phyloP scores from a whole-genome alignment of 164 flowering plant species.

The Stephania cephalantha region DNA sequence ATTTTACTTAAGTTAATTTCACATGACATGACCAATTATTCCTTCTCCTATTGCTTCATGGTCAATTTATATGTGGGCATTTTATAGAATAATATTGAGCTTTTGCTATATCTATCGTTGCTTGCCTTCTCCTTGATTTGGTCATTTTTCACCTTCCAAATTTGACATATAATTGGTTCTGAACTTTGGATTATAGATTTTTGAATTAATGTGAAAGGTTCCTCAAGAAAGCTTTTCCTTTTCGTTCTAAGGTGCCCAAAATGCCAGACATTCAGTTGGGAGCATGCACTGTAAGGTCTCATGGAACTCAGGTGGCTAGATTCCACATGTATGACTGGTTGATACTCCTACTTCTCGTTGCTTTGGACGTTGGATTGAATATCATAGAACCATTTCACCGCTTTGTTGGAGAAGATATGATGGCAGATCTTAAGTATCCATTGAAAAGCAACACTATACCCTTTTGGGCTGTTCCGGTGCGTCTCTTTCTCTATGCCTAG shows the following conservation, averaged over 20 bases:
- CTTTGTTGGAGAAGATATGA: constrained; percentile 80
- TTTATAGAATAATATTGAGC: no score
- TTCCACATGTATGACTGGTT: constrained; percentile 84
- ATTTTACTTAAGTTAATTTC: no score
- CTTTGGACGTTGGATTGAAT: constrained; percentile 47
- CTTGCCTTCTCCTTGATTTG: no score
- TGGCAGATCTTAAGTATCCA: constrained; percentile 72
- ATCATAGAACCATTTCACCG: constrained; percentile 84
- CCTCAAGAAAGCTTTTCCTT: not conserved
- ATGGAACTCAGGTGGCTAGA: constrained; percentile 68
- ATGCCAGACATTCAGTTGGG: constrained; percentile 82
- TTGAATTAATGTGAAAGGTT: no score
- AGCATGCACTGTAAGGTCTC: constrained; percentile 63
- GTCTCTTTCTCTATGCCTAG: constrained; percentile 8
- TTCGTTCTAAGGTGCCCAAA: constrained; percentile 11
- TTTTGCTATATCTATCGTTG: not conserved
- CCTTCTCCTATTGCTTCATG: no score
- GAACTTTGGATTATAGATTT: no score
- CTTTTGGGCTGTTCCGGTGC: constrained; percentile 73
- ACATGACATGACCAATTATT: no score
- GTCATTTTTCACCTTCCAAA: no score
- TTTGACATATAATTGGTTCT: no score
- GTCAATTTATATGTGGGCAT: no score
- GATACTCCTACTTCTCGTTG: constrained; percentile 60
- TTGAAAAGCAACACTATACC: constrained; percentile 61